Base-by-base conservation (phyloP, 1,284 basidiomycete genomes). In the Ustilago vetiveriae region DNA sequence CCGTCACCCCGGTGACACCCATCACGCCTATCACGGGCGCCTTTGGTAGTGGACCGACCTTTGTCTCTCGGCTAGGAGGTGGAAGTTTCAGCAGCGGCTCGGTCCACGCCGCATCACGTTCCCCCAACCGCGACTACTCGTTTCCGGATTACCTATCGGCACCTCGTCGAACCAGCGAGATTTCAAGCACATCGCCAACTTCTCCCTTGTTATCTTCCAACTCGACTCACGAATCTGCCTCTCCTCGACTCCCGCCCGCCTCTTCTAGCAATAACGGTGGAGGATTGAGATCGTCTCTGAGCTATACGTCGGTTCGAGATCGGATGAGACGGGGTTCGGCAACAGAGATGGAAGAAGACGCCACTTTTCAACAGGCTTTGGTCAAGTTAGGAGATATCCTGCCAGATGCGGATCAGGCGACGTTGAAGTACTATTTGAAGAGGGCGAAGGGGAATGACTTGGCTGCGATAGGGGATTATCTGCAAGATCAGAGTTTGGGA, bases 401-500 rank as follows among this genome's bases (percentile, higher is more conserved):
- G 23, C 76, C 74, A 1, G 75, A 78, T 45, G 76, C 71, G 2
- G 76, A 78, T 32, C 29, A 36, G 19, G 33, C 41, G 13, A 70
- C 64, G 21, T 56, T 78, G 23, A 41, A 57, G n/a, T 47, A 53
- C 23, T 78, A 78, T 27, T 38, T 78, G 38, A 42, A 55, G 10
- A 71, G 58, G 45, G 70, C 76, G 1, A 72, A 70, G 29, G 76
- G 76, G 4, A 62, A 76, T 23, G 74, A 78, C 46, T 45, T 76
- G 29, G 52, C 44, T 0, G 76, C 76, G 4, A 78, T 78, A 11
- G 75, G 75, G 0, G 75, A 77, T 40, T 77, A 77, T 40, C 36
- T 77, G 27, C 71, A 75, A 39, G 75, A 74, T 41, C 69, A 76
- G 51, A 64, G 59, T 21, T 50, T 55, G 49, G 66, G 66, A 1